Conservation (phyloP, 2,329 filamentous ascomycete species). For the Monilinia vaccinii-corymbosi region DNA sequence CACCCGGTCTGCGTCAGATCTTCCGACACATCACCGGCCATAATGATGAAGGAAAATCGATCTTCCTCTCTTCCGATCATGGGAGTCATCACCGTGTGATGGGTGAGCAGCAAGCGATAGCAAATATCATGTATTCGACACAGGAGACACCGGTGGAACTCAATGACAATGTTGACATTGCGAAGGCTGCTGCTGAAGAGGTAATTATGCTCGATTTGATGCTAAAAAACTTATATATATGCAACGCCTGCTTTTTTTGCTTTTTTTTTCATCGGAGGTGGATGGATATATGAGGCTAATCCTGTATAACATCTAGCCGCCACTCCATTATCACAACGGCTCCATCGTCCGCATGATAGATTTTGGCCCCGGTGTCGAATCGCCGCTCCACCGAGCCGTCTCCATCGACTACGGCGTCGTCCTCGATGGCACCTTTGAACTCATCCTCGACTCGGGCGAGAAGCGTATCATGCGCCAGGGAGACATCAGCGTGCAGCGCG, state of each 20-base stretch:
- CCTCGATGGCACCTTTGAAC: slow-evolving; percentile 9
- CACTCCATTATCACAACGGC: slow-evolving; percentile 10
- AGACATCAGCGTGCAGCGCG: slow-evolving; percentile 11
- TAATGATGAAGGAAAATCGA: slow-evolving; percentile 8
- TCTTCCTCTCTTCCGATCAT: slow-evolving; percentile 13
- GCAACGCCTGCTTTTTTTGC: no score
- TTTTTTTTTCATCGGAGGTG: no score
- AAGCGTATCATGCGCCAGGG: slow-evolving; percentile 6
- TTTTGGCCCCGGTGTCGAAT: slow-evolving; percentile 5
- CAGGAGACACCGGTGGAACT: slow-evolving; percentile 8
- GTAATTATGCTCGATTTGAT: no score
- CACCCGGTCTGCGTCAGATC: not conserved
- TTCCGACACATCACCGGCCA: slow-evolving; percentile 16
- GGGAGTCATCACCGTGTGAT: slow-evolving; percentile 19
- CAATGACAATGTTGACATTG: slow-evolving; percentile 13
- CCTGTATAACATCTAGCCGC: not conserved
- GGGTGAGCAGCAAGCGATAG: slow-evolving; percentile 1
- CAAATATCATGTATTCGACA: slow-evolving; percentile 13
- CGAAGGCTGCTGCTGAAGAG: not conserved
- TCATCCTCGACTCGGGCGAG: slow-evolving; percentile 13
- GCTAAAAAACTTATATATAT: no score
- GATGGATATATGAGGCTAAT: not conserved
- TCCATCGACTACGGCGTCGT: slow-evolving; percentile 12
- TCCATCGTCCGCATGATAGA: slow-evolving; percentile 13
- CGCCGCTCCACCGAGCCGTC: slow-evolving; percentile 10